Percentiles rank a stretch among this genome's conserved stretches.
phyloP scores from a whole-genome alignment of 257 asterid species.

The Capsicum baccatum region DNA sequence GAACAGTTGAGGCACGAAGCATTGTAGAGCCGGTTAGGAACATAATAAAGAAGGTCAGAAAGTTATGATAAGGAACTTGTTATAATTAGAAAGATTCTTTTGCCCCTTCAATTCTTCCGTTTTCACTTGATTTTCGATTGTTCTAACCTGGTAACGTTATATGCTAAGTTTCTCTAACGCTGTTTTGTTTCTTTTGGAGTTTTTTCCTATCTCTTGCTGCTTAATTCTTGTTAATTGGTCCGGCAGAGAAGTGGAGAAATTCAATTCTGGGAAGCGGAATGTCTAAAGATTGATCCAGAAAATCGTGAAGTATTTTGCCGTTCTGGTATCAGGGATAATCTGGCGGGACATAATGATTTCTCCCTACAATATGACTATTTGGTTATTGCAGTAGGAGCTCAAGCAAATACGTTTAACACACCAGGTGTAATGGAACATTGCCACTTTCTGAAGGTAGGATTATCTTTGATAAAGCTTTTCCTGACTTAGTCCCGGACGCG shows the following conservation, averaged over 20 bases:
- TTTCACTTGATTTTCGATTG: background rate
- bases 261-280: conserved; percentile 88
- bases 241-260: conserved; percentile 70
- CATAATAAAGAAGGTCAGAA: conserved; percentile 29
- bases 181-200: background rate
- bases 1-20: conserved; percentile 34
- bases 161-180: background rate
- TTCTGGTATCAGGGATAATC: conserved; percentile 52
- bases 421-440: conserved; percentile 96
- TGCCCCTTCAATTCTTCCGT: background rate
- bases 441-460: conserved; percentile 79
- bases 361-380: conserved; percentile 91
- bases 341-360: conserved; percentile 69
- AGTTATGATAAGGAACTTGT: background rate
- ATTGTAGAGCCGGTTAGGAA: conserved; percentile 31
- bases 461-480: conserved; percentile 22
- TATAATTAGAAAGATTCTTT: background rate
- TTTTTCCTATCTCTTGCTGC: background rate
- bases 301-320: conserved; percentile 84
- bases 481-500: background rate
- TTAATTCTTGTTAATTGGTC: conserved; percentile 4
- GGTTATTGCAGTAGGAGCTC: conserved; percentile 82
- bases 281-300: conserved; percentile 64
- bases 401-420: conserved; percentile 87
- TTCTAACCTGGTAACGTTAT: background rate